Base-by-base conservation (phyloP, 371 early-diverging fungal genomes). In the Zychaea mexicana region DNA sequence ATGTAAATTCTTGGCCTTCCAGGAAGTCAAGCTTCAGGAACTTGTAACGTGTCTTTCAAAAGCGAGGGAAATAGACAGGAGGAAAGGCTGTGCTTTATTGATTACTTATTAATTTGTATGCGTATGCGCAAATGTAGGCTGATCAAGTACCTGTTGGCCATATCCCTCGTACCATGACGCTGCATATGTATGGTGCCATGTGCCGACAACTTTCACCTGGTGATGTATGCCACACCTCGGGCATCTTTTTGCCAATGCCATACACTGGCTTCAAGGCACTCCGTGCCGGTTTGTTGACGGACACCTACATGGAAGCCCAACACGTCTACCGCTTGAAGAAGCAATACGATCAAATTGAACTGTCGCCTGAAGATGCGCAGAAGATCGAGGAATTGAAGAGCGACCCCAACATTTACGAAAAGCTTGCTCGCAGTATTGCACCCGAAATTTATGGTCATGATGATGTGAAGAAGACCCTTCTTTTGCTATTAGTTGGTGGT, bases 71-170 rank as follows among this genome's bases (percentile, higher is more conserved):
- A 42, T 13, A 42, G 15, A 42, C 3, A 58, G 33, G 0, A 22
- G 49, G 27, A 57, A 22, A 56, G 33, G 28, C 22, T 9, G n/a
- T 21, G 47, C 26, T 46, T 38, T 31, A 12, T 24, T n/a, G 22
- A 57, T 15, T 39, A 19, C 26, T 19, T 32, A 28, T 10, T 32
- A 33, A 19, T 13, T 22, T 13, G 17, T 36, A 22, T 45, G 10
- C n/a, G 28, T 42, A 26, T 24, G 24, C 17, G 6, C 24, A 24
- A 22, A 2, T 49, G 13, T 66, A 92, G 90, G 90, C 98, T 13
- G 93, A 96, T 76, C 98, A 99, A 88, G 97, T 98, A 9, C 98
- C 98, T 62, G 96, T 96, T 62, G 99, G 99, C 53, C 95, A 97
- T 78, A 97, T 99, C 73, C 99, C 99, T 46, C 89, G 99, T 52